Evolutionary conservation across 176 grass and related monocot species (phyloP).

Genomic region (Echinochloa phyllopogon): DNA sequence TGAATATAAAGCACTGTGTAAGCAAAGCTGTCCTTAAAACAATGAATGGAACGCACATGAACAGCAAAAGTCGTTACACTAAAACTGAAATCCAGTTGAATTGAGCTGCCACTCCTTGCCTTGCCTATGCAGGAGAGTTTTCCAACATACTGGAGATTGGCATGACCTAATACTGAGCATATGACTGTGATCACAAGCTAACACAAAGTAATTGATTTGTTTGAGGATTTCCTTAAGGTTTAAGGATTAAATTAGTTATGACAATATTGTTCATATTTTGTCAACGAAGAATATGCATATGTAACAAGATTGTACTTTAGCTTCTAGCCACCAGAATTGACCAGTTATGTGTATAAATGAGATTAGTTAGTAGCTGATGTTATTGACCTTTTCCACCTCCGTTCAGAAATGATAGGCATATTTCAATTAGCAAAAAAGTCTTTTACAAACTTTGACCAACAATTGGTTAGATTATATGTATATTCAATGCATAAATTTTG

Average conservation of each 20-base stretch:
- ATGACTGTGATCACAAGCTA: background rate
- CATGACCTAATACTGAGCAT: background rate
- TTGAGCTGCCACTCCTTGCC: background rate
- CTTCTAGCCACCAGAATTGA: background rate
- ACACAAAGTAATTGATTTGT: background rate
- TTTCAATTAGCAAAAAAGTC: too few relatives aligned
- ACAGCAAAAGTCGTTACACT: background rate
- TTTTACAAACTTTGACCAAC: too few relatives aligned
- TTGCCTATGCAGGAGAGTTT: conserved; percentile 9
- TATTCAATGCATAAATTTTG: too few relatives aligned
- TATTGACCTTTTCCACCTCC: conserved; percentile 17
- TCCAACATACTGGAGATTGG: background rate
- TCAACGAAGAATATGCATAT: background rate
- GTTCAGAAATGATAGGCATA: too few relatives aligned
- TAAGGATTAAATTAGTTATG: background rate
- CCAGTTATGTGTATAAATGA: conserved; percentile 13
- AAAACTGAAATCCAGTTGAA: conserved; percentile 14
- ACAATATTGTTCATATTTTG: background rate
- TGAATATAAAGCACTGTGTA: background rate
- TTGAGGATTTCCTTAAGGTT: background rate
- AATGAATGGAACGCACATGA: background rate
- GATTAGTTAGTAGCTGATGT: conserved; percentile 36
- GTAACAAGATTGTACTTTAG: background rate
- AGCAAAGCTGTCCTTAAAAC: background rate
- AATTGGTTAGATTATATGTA: too few relatives aligned